Percentiles rank a stretch among this genome's conserved stretches.
Conservation (phyloP, 2,329 filamentous ascomycete genomes). For the Diaporthe helianthi region DNA sequence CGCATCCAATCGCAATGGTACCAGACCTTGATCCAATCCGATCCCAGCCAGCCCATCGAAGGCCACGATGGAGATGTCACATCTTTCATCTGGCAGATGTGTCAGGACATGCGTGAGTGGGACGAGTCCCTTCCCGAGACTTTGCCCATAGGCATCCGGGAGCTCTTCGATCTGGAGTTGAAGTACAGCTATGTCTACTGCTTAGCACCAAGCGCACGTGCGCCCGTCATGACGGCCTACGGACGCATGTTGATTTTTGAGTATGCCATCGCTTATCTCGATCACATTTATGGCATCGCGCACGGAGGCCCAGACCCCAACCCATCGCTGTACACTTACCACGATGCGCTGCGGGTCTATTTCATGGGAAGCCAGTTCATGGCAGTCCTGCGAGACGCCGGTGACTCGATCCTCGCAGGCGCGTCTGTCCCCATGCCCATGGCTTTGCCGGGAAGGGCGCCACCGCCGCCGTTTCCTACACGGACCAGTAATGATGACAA, state of each 20-base stretch:
- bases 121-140: conserved; percentile 74
- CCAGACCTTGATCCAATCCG: conserved; percentile 83
- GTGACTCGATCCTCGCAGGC: conserved; percentile 62
- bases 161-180: conserved; percentile 85
- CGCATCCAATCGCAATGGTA: conserved; percentile 89
- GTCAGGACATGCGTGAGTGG: conserved; percentile 81
- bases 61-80: conserved; percentile 59
- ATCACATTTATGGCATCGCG: conserved; percentile 71
- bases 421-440: conserved; percentile 53
- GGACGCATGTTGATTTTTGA: conserved; percentile 85
- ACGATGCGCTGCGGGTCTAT: conserved; percentile 85
- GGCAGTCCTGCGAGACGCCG: conserved; percentile 64
- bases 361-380: conserved; percentile 73
- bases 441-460: conserved; percentile 53
- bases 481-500: conserved; percentile 55
- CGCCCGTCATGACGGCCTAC: conserved; percentile 76
- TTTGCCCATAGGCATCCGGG: conserved; percentile 69
- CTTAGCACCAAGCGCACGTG: conserved; percentile 78
- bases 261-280: conserved; percentile 81
- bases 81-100: conserved; percentile 77
- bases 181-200: conserved; percentile 93
- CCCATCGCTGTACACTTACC: conserved; percentile 79
- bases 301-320: conserved; percentile 63
- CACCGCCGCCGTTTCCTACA: conserved; percentile 61
- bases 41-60: conserved; percentile 66